Evolutionary conservation across 2,329 filamentous ascomycete species (phyloP), one percentile per base, ranked within the genome.

Genomic region (Aspergillus spinulosporus): DNA sequence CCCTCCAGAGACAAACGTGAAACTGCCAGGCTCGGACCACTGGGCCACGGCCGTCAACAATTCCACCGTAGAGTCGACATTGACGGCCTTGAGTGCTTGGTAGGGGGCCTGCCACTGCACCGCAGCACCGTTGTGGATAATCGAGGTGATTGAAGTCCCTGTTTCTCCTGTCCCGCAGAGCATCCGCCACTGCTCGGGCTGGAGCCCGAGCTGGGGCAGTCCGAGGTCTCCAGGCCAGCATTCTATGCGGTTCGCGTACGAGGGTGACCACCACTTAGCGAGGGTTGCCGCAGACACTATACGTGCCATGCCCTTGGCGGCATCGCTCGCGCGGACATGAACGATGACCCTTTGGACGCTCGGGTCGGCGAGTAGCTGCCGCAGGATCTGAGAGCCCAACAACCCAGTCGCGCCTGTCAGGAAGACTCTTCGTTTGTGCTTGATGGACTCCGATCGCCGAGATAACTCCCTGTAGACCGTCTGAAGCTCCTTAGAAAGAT

Each of bases 51-150:
- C 49, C 4, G 12, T 15, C 6, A 52, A 14, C 5, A 59, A 31
- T 14, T 56, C 32, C 26, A 57, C 26, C 2, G 57, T 59, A n/a
- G 39, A 49, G 12, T 31, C 37, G 9, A 61, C 57, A n/a, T 61
- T 61, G 3, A 34, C 31, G 5, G 53, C 49, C 29, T 52, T 39
- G 4, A 61, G 50, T 1, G 11, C 40, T 14, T 49, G 36, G n/a
- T 54, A 61, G n/a, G 40, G 26, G 5, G 37, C 32, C 21, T 34
- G n/a, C 59, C 59, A 61, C 28, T 61, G 48, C 3, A 59, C 59
- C 3, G 28, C 28, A 5, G 59, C 59, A 5, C 59, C 59, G 29
- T 59, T 57, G 51, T 61, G 59, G 26, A 59, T 59, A 14, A 59
- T 57, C 1, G 50, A 46, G 31, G 52, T 54, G 6, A 59, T 46